Conservation (phyloP, 2,329 filamentous ascomycete genomes). For the Pseudogymnoascus sp. region DNA sequence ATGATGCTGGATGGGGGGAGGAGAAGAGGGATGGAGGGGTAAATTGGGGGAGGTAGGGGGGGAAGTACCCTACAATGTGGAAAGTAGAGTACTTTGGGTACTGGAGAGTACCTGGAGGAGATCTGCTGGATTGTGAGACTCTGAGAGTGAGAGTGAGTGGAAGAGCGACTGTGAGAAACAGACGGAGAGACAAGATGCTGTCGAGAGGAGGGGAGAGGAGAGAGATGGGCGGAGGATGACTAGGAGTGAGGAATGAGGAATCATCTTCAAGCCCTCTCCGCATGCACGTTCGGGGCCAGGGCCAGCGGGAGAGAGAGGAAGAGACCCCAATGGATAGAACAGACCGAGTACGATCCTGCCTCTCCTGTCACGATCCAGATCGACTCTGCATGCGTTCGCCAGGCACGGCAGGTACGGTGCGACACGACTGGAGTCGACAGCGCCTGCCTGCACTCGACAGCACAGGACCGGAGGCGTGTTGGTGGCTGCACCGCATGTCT, state of each 20-base stretch:
- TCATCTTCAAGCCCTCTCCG: neutral
- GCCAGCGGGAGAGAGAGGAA: neutral
- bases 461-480: neutral
- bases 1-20: neutral
- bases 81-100: neutral
- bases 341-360: neutral
- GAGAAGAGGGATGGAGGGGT: slow-evolving; percentile 3
- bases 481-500: neutral
- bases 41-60: neutral
- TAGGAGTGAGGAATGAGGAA: neutral
- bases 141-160: neutral
- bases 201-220: neutral
- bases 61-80: neutral
- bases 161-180: neutral
- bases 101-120: neutral
- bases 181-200: neutral
- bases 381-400: slow-evolving; percentile 2
- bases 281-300: neutral
- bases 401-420: neutral
- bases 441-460: neutral
- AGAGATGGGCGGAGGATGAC: neutral
- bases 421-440: neutral
- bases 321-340: neutral
- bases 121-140: neutral
- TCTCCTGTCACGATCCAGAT: slow-evolving; percentile 5